phyloP scores from a whole-genome alignment of 1,284 basidiomycete species.

The Naganishia cerealis region DNA sequence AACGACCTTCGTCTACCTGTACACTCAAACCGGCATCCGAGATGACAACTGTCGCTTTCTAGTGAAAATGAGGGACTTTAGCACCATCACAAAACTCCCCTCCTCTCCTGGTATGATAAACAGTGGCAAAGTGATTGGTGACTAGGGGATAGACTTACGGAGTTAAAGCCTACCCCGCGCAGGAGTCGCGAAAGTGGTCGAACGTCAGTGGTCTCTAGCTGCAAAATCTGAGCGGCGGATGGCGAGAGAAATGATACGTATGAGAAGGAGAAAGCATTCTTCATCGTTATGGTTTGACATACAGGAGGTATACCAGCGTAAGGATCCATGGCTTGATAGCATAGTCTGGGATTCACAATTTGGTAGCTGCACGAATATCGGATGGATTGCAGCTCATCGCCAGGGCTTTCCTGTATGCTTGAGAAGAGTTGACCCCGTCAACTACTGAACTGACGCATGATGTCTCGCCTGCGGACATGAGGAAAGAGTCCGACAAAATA shows the following conservation, averaged over 20 bases:
- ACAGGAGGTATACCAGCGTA: constrained; percentile 10
- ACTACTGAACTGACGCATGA: not conserved
- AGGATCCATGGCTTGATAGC: not conserved
- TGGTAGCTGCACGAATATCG: not conserved
- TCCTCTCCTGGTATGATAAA: not conserved
- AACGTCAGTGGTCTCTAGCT: constrained; percentile 74
- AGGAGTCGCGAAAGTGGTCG: constrained; percentile 71
- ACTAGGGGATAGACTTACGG: constrained; percentile 58
- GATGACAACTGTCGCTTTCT: constrained; percentile 78
- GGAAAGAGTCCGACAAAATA: not conserved
- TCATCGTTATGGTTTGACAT: not conserved
- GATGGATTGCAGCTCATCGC: not conserved
- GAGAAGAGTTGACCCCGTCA: not conserved
- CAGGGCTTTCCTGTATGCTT: not conserved
- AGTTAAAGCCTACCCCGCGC: constrained; percentile 72
- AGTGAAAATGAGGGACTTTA: not conserved
- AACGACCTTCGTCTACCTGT: constrained; percentile 80
- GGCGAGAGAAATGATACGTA: not conserved
- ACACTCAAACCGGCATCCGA: constrained; percentile 72
- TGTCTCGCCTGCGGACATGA: not conserved
- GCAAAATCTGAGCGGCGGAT: constrained; percentile 62
- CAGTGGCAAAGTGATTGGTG: not conserved
- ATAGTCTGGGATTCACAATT: not conserved
- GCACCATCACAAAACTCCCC: not conserved
- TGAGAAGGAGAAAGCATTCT: not conserved